Percentiles rank a stretch among this genome's conserved stretches.
Evolutionary conservation across 352 stramenopile species (phyloP).

Genomic region (Globisporangium mamillatum): DNA sequence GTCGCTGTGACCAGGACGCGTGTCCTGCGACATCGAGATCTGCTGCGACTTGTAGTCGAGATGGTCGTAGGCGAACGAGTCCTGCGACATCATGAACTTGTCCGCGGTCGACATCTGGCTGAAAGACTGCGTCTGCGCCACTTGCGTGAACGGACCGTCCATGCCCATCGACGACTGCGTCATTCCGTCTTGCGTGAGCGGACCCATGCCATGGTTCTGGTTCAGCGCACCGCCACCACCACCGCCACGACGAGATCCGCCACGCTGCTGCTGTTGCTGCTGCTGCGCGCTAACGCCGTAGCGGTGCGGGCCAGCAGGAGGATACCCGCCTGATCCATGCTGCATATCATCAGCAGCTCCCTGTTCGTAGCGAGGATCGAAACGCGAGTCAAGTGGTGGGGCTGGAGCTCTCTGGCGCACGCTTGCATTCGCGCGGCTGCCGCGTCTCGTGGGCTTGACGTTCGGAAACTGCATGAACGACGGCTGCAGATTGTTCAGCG

Average conservation of each 20-base stretch:
- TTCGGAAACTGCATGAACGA: conserved; percentile 97
- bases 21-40: conserved; percentile 79
- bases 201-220: conserved; percentile 38
- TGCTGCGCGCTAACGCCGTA: conserved; percentile 19
- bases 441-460: conserved; percentile 40
- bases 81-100: conserved; percentile 85
- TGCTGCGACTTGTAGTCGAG: conserved; percentile 82
- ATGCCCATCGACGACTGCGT: conserved; percentile 59
- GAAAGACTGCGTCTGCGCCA: conserved; percentile 79
- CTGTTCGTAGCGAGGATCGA: conserved; percentile 82
- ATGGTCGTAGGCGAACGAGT: conserved; percentile 71
- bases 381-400: conserved; percentile 80
- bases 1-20: conserved; percentile 34
- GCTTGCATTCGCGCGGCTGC: conserved; percentile 28
- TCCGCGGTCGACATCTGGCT: conserved; percentile 74
- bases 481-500: conserved; percentile 95
- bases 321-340: conserved; percentile 27
- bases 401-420: conserved; percentile 49
- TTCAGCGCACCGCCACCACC: conserved; percentile 23
- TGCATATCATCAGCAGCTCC: conserved; percentile 12
- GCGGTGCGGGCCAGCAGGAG: conserved; percentile 38
- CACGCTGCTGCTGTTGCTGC: conserved; percentile 21
- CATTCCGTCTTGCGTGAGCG: conserved; percentile 76
- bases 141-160: conserved; percentile 78
- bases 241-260: conserved; percentile 26